phyloP scores from a whole-genome alignment of 768 basidiomycete genomes.

The Crucibulum laeve region DNA sequence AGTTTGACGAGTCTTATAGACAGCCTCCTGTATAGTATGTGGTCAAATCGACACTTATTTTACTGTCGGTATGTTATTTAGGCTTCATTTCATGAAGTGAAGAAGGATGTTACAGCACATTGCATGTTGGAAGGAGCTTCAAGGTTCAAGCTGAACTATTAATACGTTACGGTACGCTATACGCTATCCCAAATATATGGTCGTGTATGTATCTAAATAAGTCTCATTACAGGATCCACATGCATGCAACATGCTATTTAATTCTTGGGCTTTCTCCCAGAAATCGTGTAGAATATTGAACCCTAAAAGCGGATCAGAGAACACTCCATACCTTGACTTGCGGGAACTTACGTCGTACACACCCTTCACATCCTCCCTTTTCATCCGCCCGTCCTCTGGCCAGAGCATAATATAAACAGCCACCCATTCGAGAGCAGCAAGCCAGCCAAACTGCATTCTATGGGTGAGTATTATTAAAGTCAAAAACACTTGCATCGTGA shows the following conservation, averaged over 20 bases:
- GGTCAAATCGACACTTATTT: no score
- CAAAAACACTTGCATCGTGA: neutral
- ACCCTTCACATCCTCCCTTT: conserved; percentile 33
- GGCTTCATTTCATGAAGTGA: no score
- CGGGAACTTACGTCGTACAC: conserved; percentile 30
- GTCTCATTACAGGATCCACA: neutral
- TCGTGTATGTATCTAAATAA: no score
- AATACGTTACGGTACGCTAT: no score
- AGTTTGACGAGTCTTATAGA: no score
- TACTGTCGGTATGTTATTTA: no score
- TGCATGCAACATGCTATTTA: conserved; percentile 1
- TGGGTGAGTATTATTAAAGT: neutral
- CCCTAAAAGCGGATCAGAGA: conserved; percentile 1
- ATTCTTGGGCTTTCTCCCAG: conserved; percentile 17
- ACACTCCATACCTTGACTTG: neutral
- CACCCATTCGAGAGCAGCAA: conserved; percentile 38
- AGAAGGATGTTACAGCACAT: no score
- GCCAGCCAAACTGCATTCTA: conserved; percentile 34
- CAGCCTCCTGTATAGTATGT: no score
- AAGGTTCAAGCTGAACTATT: no score
- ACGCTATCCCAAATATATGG: no score
- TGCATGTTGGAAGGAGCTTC: no score
- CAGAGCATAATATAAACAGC: conserved; percentile 33
- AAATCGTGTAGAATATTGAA: conserved; percentile 19
- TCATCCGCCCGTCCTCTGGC: conserved; percentile 29